These are phyloP conservation scores for Hypocrella siamensis DNA, from an alignment of 2,329 filamentous ascomycete genomes.

Conservation along the genomic window DNA sequence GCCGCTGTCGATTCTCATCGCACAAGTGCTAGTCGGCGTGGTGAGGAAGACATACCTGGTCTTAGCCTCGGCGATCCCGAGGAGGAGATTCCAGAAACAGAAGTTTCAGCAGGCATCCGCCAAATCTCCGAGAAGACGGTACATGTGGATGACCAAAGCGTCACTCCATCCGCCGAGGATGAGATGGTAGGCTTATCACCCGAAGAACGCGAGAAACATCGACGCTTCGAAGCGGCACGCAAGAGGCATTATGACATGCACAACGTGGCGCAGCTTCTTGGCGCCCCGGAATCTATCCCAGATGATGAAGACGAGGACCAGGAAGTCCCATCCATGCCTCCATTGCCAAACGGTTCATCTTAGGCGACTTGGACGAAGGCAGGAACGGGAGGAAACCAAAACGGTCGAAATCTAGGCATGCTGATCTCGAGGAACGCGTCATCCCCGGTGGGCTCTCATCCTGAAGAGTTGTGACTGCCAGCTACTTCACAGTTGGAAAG, in stretches of 20 bases:
- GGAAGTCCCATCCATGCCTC: conserved; percentile 24
- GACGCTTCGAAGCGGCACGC: conserved; percentile 74
- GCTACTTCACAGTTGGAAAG: too few relatives aligned
- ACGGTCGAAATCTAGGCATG: too few relatives aligned
- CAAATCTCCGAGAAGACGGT: conserved; percentile 50
- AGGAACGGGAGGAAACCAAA: too few relatives aligned
- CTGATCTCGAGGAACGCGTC: too few relatives aligned
- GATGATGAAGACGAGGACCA: conserved; percentile 35
- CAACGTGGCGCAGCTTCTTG: conserved; percentile 76
- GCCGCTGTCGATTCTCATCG: conserved; percentile 12
- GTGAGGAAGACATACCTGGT: conserved; percentile 70
- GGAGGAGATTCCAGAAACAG: conserved; percentile 42
- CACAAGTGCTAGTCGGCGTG: conserved; percentile 22
- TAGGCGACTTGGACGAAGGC: too few relatives aligned
- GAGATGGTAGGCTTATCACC: conserved; percentile 36
- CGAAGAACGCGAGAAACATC: conserved; percentile 83
- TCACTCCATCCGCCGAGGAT: conserved; percentile 42
- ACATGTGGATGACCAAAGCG: conserved; percentile 53
- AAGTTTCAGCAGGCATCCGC: conserved; percentile 17
- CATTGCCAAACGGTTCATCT: conserved; percentile 23
- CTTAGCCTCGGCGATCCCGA: conserved; percentile 89
- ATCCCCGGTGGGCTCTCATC: too few relatives aligned
- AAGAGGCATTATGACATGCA: conserved; percentile 99
- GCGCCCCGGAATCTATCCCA: conserved; percentile 52
- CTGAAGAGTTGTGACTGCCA: too few relatives aligned